Percentiles rank a stretch among this genome's conserved stretches.
phyloP scores from a whole-genome alignment of 2,329 filamentous ascomycete species.

The Aspergillus calidoustus region DNA sequence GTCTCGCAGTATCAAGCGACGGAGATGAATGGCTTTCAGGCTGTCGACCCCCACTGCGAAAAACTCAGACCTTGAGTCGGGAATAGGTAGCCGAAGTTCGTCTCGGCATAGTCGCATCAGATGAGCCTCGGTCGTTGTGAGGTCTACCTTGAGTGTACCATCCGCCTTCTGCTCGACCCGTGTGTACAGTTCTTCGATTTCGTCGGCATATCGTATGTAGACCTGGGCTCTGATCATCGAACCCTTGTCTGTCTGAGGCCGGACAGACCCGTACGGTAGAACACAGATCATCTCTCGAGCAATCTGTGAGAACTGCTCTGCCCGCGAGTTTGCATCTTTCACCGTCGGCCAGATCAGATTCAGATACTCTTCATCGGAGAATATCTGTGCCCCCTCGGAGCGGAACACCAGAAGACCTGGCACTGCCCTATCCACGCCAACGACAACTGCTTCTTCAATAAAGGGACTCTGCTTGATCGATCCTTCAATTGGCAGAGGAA shows the following conservation, averaged over 20 bases:
- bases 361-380: constrained; percentile 41
- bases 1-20: constrained; percentile 46
- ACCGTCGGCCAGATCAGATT: constrained; percentile 44
- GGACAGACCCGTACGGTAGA: constrained; percentile 41
- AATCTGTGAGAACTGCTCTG: constrained; percentile 52
- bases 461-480: constrained; percentile 37
- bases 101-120: constrained; percentile 37
- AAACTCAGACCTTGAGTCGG: constrained; percentile 44
- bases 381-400: constrained; percentile 24
- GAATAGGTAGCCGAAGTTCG: constrained; percentile 39
- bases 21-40: constrained; percentile 52
- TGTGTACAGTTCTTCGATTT: constrained; percentile 47
- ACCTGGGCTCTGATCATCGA: constrained; percentile 57
- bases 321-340: constrained; percentile 44
- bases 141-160: constrained; percentile 37
- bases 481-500: constrained; percentile 40
- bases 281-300: constrained; percentile 47
- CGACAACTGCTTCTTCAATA: constrained; percentile 37
- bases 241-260: constrained; percentile 59
- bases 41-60: constrained; percentile 54
- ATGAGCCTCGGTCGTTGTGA: constrained; percentile 38
- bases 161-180: constrained; percentile 22
- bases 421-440: constrained; percentile 32
- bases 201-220: constrained; percentile 49
- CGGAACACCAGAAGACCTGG: constrained; percentile 38